Evolutionary conservation across 768 basidiomycete genomes (phyloP), one percentile per base, ranked within the genome.

Genomic region (Albatrellus ellisii): DNA sequence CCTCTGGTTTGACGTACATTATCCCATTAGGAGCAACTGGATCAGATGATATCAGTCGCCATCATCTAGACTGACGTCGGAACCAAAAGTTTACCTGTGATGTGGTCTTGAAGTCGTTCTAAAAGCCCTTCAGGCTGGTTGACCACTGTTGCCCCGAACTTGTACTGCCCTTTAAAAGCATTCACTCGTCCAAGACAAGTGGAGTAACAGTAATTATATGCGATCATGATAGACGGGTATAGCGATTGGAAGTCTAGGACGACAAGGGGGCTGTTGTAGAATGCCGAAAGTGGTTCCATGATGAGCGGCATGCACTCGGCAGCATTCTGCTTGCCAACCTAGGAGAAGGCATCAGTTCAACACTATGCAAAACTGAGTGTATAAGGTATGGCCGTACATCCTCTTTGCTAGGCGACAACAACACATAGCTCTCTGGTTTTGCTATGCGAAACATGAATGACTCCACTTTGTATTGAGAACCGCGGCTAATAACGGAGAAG

Each of bases 391-490:
- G 17, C n/a, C 73, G 45, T 46, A 91, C 92, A 58, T 95, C 84
- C 42, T 70, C 65, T 58, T 77, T 83, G 48, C 80, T 92, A 0
- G 95, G 95, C 0, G 94, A 97, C 10, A 94, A 63, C 4, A 99
- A 64, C 17, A 97, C 73, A 50, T 91, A 91, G 49, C 72, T 85
- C 57, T 98, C 95, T 0, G 95, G 91, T 59, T 98, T 98, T 14
- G 87, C 86, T 36, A 98, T 90, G 15, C 92, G 79, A 59, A 95
- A 92, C 82, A 99, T 82, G 64, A 99, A 94, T 0, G 91, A 91
- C 63, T 99, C 95, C 21, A 98, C 95, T 62, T 98, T 99, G 68
- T 90, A 98, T 54, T 99, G 95, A 1, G 91, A 95, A 0, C 95
- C 95, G 25, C 95, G 77, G 46, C 77, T 90, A 48, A 95, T 74